Base-by-base conservation (phyloP, 805 yeast genomes). In the Candida incommunis region DNA sequence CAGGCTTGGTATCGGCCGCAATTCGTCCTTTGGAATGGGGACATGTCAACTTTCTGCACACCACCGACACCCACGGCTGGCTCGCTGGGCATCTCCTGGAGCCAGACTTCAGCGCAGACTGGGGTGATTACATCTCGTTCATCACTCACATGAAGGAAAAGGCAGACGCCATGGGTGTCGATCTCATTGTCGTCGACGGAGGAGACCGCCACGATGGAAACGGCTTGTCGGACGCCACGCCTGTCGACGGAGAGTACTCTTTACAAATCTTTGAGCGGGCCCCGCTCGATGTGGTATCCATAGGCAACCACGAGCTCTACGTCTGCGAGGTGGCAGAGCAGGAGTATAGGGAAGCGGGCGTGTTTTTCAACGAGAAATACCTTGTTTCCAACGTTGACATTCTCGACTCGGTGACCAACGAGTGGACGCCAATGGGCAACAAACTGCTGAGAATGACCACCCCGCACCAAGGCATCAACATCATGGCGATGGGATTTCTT, bases 61-160 rank as follows among this genome's bases (percentile, higher is more conserved):
- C 97, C 1, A 92, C 98, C 0, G 98, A 92, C 56, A 90, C 96
- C 2, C 98, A 92, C 61, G 96, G 70, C 25, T 92, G 98, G 98
- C 75, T 82, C 50, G 78, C 90, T 3, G 96, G 96, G 0, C 98
- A 90, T 64, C 54, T 76, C 34, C 78, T 79, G 51, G 96, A 88
- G 60, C 69, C 72, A 23, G 43, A 51, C 41, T 56, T 56, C 46
- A 48, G 58, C 42, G 90, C 82, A 4, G 84, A 87, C 58, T 88
- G 95, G 95, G 96, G 96, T n/a, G 94, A 88, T 56, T 85, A 82
- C 48, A 59, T 82, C 1, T 77, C 88, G 0, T 87, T 88, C 54
- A 63, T 75, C 1, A 50, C 60, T 7, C 74, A 71, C 45, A 59
- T 87, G 53, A 67, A 65, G 26, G 50, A 55, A 0, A 48, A 54